These are phyloP conservation scores for Sporisorium exsertum DNA, from an alignment of 1,284 basidiomycete species.

Conservation along the genomic window DNA sequence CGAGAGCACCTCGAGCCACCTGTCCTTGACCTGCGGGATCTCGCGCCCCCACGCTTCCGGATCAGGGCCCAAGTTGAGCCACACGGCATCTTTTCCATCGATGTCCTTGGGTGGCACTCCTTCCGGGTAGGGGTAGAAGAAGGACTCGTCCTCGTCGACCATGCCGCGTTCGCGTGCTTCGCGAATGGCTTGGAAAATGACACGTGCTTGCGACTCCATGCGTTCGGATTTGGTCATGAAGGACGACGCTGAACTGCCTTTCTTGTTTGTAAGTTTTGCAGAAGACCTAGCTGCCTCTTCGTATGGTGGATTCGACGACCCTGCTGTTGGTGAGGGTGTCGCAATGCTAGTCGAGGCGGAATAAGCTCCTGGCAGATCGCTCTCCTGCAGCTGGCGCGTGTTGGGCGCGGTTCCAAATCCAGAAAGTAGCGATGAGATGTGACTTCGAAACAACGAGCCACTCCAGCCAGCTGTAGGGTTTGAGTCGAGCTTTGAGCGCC, in stretches of 20 bases:
- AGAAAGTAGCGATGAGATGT: conserved; percentile 25
- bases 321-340: not conserved
- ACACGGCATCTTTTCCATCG: conserved; percentile 27
- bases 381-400: conserved; percentile 6
- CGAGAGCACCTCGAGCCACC: conserved; percentile 48
- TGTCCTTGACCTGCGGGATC: conserved; percentile 42
- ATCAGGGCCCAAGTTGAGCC: conserved; percentile 45
- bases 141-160: conserved; percentile 48
- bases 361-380: not conserved
- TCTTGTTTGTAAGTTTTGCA: not conserved
- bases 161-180: conserved; percentile 47
- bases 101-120: conserved; percentile 34
- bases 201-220: conserved; percentile 50
- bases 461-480: conserved; percentile 29
- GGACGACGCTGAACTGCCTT: not conserved
- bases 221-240: conserved; percentile 41
- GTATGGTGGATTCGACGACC: too few relatives aligned
- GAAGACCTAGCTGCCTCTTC: not conserved
- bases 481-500: conserved; percentile 7
- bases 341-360: not conserved
- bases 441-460: conserved; percentile 31
- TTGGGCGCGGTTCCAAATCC: conserved; percentile 27
- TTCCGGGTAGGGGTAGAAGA: conserved; percentile 48
- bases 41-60: conserved; percentile 44
- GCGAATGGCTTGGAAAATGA: conserved; percentile 46